Evolutionary conservation across 805 yeast species (phyloP), one percentile per base, ranked within the genome.

Genomic region (Metschnikowia shivogae): DNA sequence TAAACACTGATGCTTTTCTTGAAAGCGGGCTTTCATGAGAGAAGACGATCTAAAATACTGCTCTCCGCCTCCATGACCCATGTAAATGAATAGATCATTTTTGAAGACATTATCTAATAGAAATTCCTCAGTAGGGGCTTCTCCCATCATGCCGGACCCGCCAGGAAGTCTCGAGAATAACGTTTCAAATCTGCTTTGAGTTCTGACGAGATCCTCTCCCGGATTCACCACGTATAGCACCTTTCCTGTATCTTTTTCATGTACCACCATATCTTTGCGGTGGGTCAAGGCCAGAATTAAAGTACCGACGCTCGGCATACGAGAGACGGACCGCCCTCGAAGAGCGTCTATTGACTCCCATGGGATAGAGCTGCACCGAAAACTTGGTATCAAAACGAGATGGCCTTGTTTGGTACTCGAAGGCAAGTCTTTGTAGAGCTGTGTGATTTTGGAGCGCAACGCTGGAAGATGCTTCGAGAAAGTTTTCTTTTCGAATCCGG

Each of bases 41-140:
- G 76, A 64, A 4, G 80, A 72, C 1, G 82, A 70, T 27, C 81
- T 72, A 9, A 88, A 67, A 57, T 81, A 89, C 49, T 86, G 89
- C 50, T 88, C 92, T n/a, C 98, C 97, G 4, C 97, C 93, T 0
- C 98, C 97, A 64, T 93, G 99, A 0, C 99, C 99, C 44, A 90
- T 72, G 60, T 87, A 93, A 0, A 92, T 68, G 53, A 84, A 85
- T 7, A 86, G 52, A 32, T 77, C 72, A 12, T 53, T 51, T 1
- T 57, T 39, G 2, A 55, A 47, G 7, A 90, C 58, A 13, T 72
- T 70, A 0, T 63, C 42, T 0, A 73, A 49, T 30, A 89, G 68
- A 14, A 76, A 72, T 0, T 62, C 64, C 44, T 86, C 93, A 0
- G 50, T 47, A 0, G 97, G 96, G 36, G 66, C 68, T 4, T 50